Base-by-base conservation (phyloP, 257 asterid genomes). In the Solanum habrochaites region DNA sequence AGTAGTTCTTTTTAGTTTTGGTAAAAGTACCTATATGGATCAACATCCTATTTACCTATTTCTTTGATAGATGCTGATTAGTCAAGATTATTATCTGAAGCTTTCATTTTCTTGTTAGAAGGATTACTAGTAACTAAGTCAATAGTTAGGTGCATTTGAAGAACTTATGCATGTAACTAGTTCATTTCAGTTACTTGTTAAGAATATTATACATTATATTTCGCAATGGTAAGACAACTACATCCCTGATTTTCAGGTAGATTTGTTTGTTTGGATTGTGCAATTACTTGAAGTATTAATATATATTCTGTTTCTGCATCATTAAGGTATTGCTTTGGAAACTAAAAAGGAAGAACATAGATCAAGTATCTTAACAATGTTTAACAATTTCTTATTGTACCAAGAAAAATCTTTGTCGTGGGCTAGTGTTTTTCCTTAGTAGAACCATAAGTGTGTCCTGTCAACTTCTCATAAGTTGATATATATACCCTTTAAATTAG, bases 181-280 rank as follows among this genome's bases (percentile, higher is more conserved):
- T 45, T 42, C 37, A 25, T 78, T 15, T 78, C 40, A 78, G 8
- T 45, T 78, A 7, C 37, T 75, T 43, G 62, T 77, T 42, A 8
- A 43, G 62, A 77, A 14, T 25, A 43, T 43, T 23, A 37, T 64
- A 83, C 27, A 32, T 74, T 91, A 89, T 85, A 85, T 80, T 69
- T 89, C 90, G 89, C 98, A 96, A 83, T 95, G 99, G 98, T 96
- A 92, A 91, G 97, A n/a, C 35, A 88, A 85, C 58, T 73, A 35
- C 12, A 78, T 37, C 43, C 60, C 18, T 60, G 25, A n/a, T 83
- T 83, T 7, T 83, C 29, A n/a, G 52, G 16, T 83, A 74, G 29
- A 64, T 64, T n/a, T 39, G 8, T 37, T 60, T 13, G 25, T 16
- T 62, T 69, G 27, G 62, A 40, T 60, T 16, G 40, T 58, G 78